These are phyloP conservation scores for Phaeosphaeriaceae sp. DNA, from an alignment of 2,329 filamentous ascomycete species.

Conservation along the genomic window DNA sequence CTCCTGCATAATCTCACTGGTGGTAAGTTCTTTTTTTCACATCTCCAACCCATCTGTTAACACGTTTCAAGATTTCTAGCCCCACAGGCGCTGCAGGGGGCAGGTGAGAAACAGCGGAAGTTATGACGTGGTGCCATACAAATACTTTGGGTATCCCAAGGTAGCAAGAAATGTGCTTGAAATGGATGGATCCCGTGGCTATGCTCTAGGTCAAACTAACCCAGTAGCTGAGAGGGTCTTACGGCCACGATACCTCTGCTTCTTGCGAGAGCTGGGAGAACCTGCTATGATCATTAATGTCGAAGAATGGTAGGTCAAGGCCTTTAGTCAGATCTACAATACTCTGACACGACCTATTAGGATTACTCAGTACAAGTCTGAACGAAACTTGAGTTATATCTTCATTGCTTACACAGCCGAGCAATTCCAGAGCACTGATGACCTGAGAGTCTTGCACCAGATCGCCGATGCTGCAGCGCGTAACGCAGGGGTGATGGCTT, in stretches of 20 bases:
- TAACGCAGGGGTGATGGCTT: conserved; percentile 47
- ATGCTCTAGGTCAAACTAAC: conserved; percentile 20
- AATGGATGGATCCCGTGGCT: conserved; percentile 14
- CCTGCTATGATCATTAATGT: conserved; percentile 30
- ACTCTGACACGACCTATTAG: not conserved
- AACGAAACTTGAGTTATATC: conserved; percentile 42
- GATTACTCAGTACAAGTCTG: conserved; percentile 28
- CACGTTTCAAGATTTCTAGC: conserved; percentile 24
- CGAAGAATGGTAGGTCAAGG: conserved; percentile 29
- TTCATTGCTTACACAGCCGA: conserved; percentile 52
- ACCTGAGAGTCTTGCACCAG: conserved; percentile 38
- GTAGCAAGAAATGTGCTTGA: conserved; percentile 38
- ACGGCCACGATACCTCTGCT: conserved; percentile 38
- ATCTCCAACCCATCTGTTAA: not conserved
- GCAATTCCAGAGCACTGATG: conserved; percentile 45
- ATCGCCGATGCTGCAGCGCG: conserved; percentile 50
- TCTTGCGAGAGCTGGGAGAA: conserved; percentile 26
- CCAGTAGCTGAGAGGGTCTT: conserved; percentile 35
- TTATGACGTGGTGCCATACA: conserved; percentile 39
- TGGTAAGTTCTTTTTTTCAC: conserved; percentile 18
- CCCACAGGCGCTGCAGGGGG: conserved; percentile 20
- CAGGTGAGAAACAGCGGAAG: conserved; percentile 26
- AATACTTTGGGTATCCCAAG: conserved; percentile 39
- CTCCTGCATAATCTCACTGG: conserved; percentile 28
- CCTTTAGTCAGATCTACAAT: not conserved